Conservation (phyloP, 352 stramenopile species). For the Pythium brachiatum region DNA sequence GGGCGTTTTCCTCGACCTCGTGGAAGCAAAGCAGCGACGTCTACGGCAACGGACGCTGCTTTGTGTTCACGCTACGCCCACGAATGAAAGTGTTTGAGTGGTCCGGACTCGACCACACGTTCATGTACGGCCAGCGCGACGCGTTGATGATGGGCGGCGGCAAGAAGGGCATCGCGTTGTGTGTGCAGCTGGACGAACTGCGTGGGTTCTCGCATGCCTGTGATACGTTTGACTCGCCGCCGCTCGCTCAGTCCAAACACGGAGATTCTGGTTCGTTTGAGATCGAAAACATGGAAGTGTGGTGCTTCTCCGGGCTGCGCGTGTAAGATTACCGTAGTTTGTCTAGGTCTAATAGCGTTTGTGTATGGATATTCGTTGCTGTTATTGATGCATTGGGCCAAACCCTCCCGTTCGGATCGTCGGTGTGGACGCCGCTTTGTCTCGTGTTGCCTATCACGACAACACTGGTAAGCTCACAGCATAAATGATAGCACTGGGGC, state of each 20-base stretch:
- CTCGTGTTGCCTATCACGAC: background rate
- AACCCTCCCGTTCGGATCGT: constrained; percentile 17
- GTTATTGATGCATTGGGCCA: constrained; percentile 1
- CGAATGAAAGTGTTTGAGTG: constrained; percentile 56
- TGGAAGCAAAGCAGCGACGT: constrained; percentile 48
- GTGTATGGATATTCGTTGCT: background rate
- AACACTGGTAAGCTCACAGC: background rate
- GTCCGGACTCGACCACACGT: constrained; percentile 64
- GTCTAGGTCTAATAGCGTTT: too few relatives aligned
- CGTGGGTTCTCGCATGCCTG: constrained; percentile 64
- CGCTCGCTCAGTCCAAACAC: constrained; percentile 29
- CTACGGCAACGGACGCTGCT: constrained; percentile 77
- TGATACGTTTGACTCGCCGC: constrained; percentile 62
- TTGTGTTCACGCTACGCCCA: constrained; percentile 68
- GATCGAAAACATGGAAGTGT: constrained; percentile 65
- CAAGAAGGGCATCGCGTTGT: constrained; percentile 65
- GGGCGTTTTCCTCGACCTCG: constrained; percentile 66
- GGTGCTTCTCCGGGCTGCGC: constrained; percentile 68
- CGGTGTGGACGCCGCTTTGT: background rate
- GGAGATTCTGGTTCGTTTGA: constrained; percentile 39
- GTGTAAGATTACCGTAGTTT: constrained; percentile 28
- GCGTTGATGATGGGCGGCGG: constrained; percentile 66
- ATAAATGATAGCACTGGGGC: too few relatives aligned
- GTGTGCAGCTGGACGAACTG: constrained; percentile 67
- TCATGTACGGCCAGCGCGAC: constrained; percentile 61